Evolutionary conservation across 306 rosid species (phyloP).

Genomic region (Dicorynia guianensis): DNA sequence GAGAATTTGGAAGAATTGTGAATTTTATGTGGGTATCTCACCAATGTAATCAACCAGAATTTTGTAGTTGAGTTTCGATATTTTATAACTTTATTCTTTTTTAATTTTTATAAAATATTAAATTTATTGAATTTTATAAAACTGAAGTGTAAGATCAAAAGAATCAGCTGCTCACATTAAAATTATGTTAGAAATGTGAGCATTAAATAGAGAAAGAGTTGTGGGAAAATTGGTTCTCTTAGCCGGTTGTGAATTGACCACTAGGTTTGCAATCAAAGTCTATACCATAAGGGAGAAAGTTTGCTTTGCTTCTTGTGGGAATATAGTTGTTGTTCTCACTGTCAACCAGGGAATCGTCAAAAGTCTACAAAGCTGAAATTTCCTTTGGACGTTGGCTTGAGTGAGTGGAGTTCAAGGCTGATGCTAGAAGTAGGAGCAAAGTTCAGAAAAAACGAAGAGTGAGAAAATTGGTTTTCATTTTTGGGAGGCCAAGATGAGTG

Average conservation of each 20-base stretch:
- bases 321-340: slow-evolving; percentile 48
- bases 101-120: too few relatives aligned
- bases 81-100: too few relatives aligned
- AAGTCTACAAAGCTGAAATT: slow-evolving; percentile 49
- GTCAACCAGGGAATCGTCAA: slow-evolving; percentile 53
- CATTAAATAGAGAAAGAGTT: too few relatives aligned
- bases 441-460: slow-evolving; percentile 23
- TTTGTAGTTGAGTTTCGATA: slow-evolving; percentile 51
- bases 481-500: too few relatives aligned
- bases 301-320: background rate
- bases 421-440: background rate
- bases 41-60: slow-evolving; percentile 53
- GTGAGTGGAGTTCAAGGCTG: background rate
- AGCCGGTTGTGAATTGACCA: slow-evolving; percentile 46
- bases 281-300: slow-evolving; percentile 47
- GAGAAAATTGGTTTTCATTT: slow-evolving; percentile 23
- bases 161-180: too few relatives aligned
- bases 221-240: too few relatives aligned
- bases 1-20: background rate
- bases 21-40: background rate
- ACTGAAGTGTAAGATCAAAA: too few relatives aligned
- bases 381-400: background rate
- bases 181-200: too few relatives aligned
- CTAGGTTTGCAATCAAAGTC: slow-evolving; percentile 46
- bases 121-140: too few relatives aligned